Conservation (phyloP, 108 stramenopile genomes). For the Skeletonema grethae region DNA sequence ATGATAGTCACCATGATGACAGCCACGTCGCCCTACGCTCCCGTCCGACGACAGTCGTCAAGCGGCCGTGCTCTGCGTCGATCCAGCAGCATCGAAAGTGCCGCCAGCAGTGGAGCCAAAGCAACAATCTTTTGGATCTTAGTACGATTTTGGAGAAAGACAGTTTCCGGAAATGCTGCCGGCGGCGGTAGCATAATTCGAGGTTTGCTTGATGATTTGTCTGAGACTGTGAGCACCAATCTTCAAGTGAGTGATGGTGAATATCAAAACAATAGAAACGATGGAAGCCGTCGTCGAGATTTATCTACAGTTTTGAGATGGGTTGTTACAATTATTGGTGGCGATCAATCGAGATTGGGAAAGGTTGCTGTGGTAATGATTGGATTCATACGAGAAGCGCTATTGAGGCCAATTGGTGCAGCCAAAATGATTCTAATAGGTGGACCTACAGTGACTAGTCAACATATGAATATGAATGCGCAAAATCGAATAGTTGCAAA, state of each 20-base stretch:
- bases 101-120: not conserved
- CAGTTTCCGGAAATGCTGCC: not conserved
- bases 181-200: not conserved
- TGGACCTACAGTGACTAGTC: slow-evolving; percentile 2
- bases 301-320: slow-evolving; percentile 23
- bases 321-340: slow-evolving; percentile 27
- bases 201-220: not conserved
- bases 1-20: slow-evolving; percentile 14
- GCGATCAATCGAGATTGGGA: slow-evolving; percentile 25
- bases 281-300: not conserved
- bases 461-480: not conserved
- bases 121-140: slow-evolving; percentile 7
- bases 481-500: not conserved
- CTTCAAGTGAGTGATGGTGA: not conserved
- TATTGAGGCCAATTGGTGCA: slow-evolving; percentile 33
- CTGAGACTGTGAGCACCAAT: not conserved
- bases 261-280: not conserved
- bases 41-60: slow-evolving; percentile 38
- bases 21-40: slow-evolving; percentile 44
- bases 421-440: slow-evolving; percentile 32
- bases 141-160: not conserved
- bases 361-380: slow-evolving; percentile 14
- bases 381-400: slow-evolving; percentile 21
- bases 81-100: slow-evolving; percentile 6
- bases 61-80: not conserved